phyloP scores from a whole-genome alignment of 176 grass and related monocot species.

The Bolboschoenus planiculmis region DNA sequence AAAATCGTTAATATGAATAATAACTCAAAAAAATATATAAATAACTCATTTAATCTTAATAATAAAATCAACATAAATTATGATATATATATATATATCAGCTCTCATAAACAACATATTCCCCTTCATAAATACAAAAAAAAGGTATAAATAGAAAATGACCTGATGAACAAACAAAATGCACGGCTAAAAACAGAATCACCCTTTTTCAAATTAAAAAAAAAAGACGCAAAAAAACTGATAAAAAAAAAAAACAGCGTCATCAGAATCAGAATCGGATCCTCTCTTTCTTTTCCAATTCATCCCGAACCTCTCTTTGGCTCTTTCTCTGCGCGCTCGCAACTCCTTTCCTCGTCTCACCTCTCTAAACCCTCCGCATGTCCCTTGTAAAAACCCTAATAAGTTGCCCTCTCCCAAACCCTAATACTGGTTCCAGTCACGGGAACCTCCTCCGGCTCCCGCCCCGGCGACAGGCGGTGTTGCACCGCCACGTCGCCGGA shows the following conservation, averaged over 20 bases:
- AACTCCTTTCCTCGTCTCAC: not conserved
- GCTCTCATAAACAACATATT: not conserved
- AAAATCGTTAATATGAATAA: no score
- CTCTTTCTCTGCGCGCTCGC: not conserved
- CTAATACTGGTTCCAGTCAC: constrained; percentile 21
- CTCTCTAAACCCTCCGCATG: constrained; percentile 20
- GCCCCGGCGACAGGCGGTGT: not conserved
- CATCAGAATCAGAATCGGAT: not conserved
- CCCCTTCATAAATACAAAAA: not conserved
- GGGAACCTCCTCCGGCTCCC: constrained; percentile 11
- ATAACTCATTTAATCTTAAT: no score
- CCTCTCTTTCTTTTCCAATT: constrained; percentile 16
- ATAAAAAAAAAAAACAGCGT: not conserved
- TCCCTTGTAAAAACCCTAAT: constrained; percentile 25
- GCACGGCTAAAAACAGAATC: not conserved
- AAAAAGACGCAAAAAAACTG: not conserved
- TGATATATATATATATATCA: no score
- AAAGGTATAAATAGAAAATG: not conserved
- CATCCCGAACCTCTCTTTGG: constrained; percentile 4
- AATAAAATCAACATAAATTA: no score
- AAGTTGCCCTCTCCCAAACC: constrained; percentile 21
- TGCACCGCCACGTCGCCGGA: constrained; percentile 20
- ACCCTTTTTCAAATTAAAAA: no score
- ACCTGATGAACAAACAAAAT: not conserved
- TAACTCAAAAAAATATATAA: no score